Evolutionary conservation across 495 filamentous ascomycete genomes (phyloP), one percentile per base, ranked within the genome.

Genomic region (Physcia stellaris): DNA sequence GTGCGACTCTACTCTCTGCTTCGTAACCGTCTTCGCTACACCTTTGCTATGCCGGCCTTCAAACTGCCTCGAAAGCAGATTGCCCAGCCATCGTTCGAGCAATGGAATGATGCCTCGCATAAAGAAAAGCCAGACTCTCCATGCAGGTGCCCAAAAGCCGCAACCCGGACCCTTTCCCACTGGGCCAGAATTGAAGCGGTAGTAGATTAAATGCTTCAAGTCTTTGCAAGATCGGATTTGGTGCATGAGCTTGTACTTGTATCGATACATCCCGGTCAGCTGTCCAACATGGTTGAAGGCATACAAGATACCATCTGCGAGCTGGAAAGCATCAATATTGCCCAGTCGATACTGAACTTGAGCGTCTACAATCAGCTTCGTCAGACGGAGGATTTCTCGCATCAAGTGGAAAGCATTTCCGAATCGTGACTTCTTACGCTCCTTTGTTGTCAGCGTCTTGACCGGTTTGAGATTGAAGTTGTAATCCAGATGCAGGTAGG

Each of bases 211-310:
- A 74, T 99, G 92, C 73, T 99, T 99, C 52, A 99, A 62, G 62
- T 99, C 92, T 56, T 99, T 99, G 66, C 92, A 99, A 2, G 92
- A 90, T 33, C 92, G 86, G 51, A 99, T 96, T 61, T 99, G 92
- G 58, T 99, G 92, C 92, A 99, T 99, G 24, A 99, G 71, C 67
- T 99, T 99, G 66, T 99, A 99, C 70, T 99, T 99, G 74, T 99
- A 99, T 20, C 92, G 83, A 63, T 99, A 99, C 92, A 99, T 99
- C 51, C 92, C 92, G 19, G 92, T 99, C 37, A 99, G 66, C 61
- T 99, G 92, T 35, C 92, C 92, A 40, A 99, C 92, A 50, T 99
- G 92, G 62, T 99, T 99, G 68, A 99, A 96, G 21, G 92, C 92
- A 53, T 96, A 99, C 7, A 95, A 69, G 40, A 99, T 99, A 58